These are phyloP conservation scores for Beta lomatogona DNA, from an alignment of 179 eudicot genomes.

Conservation along the genomic window DNA sequence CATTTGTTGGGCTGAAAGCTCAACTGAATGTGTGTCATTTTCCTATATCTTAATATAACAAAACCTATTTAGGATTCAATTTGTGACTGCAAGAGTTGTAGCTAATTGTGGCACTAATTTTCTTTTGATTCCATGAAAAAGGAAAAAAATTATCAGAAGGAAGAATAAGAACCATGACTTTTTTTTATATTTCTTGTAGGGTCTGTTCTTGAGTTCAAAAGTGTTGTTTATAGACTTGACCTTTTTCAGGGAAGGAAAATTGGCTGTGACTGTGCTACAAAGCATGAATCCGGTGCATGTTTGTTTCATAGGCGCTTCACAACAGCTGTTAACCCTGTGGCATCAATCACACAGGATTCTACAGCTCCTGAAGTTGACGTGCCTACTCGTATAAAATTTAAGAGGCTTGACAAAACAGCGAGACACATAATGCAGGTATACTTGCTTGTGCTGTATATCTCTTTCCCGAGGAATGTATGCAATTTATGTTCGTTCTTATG, in stretches of 20 bases:
- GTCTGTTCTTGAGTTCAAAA: neutral
- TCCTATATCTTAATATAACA: too few species aligned
- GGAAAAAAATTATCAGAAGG: too few species aligned
- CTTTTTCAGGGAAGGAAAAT: constrained; percentile 22
- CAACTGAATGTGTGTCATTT: neutral
- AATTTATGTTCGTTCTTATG: neutral
- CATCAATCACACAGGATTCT: constrained; percentile 40
- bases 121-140: too few species aligned
- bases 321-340: constrained; percentile 37
- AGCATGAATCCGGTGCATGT: constrained; percentile 12
- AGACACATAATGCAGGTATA: constrained; percentile 88
- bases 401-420: constrained; percentile 90
- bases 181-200: neutral
- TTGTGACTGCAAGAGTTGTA: neutral
- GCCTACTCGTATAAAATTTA: constrained; percentile 71
- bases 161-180: neutral
- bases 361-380: constrained; percentile 41
- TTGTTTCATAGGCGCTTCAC: constrained; percentile 38
- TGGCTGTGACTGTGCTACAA: constrained; percentile 8
- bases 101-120: neutral
- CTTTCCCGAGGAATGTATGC: neutral
- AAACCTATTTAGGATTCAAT: too few species aligned
- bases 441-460: constrained; percentile 1
- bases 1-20: neutral
- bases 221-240: neutral